Base-by-base conservation (phyloP, 1,139 yeast genomes). In the Nadsonia commutata region DNA sequence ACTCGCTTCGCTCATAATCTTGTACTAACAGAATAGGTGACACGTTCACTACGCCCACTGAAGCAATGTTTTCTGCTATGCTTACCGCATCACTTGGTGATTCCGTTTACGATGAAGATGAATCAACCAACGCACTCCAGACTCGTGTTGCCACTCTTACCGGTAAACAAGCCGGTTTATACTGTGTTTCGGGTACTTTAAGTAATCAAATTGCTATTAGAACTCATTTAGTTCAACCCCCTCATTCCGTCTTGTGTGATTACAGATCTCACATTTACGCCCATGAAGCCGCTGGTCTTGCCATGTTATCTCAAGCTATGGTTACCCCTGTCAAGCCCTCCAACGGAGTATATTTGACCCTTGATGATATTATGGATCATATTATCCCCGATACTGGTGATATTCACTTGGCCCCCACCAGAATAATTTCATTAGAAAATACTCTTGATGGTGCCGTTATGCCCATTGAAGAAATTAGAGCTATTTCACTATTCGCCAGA, bases 21-120 rank as follows among this genome's bases (percentile, higher is more conserved):
- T 9, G 27, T 27, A 36, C 38, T 19, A 11, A 17, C 13, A 22
- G 40, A 37, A 23, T 47, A 58, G 55, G 90, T 58, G 97, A 88
- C 59, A 88, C 96, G 2, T 86, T 88, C 73, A 88, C 96, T 9
- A 84, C 85, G 11, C 97, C 96, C 33, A 80, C 95, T 2, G 70
- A 69, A 45, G 67, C 76, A 42, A 86, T 88, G 95, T 58, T 79
- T 41, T 67, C 68, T 46, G 79, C 84, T 17, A 78, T 75, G 45
- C 47, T 70, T 31, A 57, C 67, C 20, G 78, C 85, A 38, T 67
- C 90, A 3, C 62, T 74, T 53, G 97, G 97, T 42, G 97, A 88
- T 57, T 76, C 93, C 2, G 96, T 88, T 22, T 86, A 86, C 63
- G 74, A 77, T 50, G 96, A 88, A 62, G 96, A 88, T 59, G 65